Base-by-base conservation (phyloP, 202 grass and related monocot species). In the Schoenoplectus triqueter region DNA sequence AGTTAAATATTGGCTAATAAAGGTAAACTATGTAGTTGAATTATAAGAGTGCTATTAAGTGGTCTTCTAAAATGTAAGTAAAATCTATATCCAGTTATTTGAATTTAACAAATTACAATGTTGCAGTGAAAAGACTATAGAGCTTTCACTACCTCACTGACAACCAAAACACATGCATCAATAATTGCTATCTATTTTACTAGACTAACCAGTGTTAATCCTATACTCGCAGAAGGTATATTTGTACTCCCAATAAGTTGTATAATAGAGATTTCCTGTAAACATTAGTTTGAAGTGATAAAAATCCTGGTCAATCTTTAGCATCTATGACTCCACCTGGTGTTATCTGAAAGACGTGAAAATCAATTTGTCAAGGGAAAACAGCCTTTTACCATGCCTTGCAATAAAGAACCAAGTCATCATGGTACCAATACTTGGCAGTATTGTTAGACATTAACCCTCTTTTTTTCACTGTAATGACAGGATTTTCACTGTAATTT, bases 291-390 rank as follows among this genome's bases (percentile, higher is more conserved):
- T n/a, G 51, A 77, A 40, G 31, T 18, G 22, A 61, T 45, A 18
- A 44, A 60, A 61, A 45, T 78, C 40, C 7, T 44, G 6, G 8
- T 98, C 81, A 98, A 81, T 98, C 95, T 82, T 98, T 98, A 47
- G 78, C 95, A 78, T 98, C 95, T 82, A 41, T 90, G 46, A 98
- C 49, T 50, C 92, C 92, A 41, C 95, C 92, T 92, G 92, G 64
- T 9, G 95, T 88, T 79, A 98, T 89, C 95, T 93, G 91, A 85
- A 98, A 98, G 92, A 98, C 73, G 92, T 93, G 85, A 62, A 22
- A 31, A 17, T 61, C 5, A 69, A 7, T 47, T 88, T 55, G 89
- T 97, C 85, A 95, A 89, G 88, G 89, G 86, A 75, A 92, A 82
- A 82, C 10, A 17, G 82, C 49, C 9, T 82, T 57, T n/a, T 4